Evolutionary conservation across 2,329 filamentous ascomycete species (phyloP).

Genomic region (Colletotrichum sp.): DNA sequence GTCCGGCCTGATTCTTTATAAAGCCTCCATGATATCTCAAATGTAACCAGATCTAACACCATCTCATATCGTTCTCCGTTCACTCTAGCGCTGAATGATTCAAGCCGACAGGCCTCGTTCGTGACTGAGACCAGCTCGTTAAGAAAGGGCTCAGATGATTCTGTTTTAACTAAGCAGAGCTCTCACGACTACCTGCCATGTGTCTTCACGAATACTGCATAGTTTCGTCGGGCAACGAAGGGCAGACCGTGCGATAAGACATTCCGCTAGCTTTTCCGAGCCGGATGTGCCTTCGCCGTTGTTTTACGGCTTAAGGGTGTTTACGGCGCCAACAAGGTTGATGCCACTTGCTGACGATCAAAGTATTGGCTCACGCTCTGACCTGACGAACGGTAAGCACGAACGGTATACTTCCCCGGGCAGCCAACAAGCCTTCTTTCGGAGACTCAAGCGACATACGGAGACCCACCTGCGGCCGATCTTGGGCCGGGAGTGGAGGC

Average conservation of each 20-base stretch:
- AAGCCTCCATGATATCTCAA: too few species aligned
- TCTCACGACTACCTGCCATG: background rate
- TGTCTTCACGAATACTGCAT: rapidly evolving
- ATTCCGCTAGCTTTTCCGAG: background rate
- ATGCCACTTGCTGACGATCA: background rate
- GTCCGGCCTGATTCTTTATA: too few species aligned
- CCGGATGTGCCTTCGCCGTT: too few species aligned
- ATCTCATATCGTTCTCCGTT: too few species aligned
- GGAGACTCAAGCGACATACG: background rate
- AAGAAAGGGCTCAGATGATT: background rate
- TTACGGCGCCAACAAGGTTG: background rate
- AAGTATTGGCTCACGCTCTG: background rate
- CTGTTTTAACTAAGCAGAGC: background rate
- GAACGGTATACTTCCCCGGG: background rate
- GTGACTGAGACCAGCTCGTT: background rate
- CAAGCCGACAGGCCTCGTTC: background rate
- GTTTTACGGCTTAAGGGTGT: background rate
- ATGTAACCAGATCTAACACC: too few species aligned
- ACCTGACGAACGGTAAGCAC: background rate
- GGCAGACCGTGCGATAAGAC: background rate
- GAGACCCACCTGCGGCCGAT: background rate
- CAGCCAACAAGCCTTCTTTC: background rate
- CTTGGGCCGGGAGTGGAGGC: background rate
- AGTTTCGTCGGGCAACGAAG: background rate
- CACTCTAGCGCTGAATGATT: too few species aligned